Conservation (phyloP, 1,284 basidiomycete genomes). For the Sporisorium iseilematis-ciliati region DNA sequence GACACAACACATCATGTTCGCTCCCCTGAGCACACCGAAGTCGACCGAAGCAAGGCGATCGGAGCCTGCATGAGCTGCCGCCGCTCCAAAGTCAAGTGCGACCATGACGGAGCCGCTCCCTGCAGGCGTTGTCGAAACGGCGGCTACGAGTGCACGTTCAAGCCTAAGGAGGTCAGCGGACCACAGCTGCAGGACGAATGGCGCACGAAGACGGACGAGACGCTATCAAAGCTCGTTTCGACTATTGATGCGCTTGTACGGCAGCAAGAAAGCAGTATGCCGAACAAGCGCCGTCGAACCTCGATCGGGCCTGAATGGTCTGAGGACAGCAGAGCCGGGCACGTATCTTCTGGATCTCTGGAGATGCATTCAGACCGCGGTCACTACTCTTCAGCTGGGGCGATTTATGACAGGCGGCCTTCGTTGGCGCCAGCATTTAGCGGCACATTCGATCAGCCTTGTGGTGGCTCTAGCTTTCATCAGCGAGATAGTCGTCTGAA, state of each 20-base stretch:
- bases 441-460: neutral
- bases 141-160: conserved; percentile 36
- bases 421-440: too few relatives aligned
- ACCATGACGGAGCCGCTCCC: conserved; percentile 28
- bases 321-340: neutral
- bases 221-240: conserved; percentile 29
- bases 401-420: neutral
- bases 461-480: neutral
- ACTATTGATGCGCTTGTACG: conserved; percentile 26
- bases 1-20: neutral
- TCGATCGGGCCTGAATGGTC: neutral
- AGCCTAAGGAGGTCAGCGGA: conserved; percentile 24
- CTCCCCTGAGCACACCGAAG: neutral
- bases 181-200: conserved; percentile 28
- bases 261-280: conserved; percentile 2
- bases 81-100: conserved; percentile 36
- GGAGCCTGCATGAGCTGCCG: conserved; percentile 39
- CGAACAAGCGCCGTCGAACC: conserved; percentile 2
- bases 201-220: conserved; percentile 38
- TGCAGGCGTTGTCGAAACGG: conserved; percentile 36
- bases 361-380: neutral
- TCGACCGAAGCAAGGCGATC: conserved; percentile 6
- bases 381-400: neutral
- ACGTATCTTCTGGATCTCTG: neutral
- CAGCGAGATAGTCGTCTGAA: neutral